Evolutionary conservation across 176 grass and related monocot genomes (phyloP).

Genomic region (Carex parvula): DNA sequence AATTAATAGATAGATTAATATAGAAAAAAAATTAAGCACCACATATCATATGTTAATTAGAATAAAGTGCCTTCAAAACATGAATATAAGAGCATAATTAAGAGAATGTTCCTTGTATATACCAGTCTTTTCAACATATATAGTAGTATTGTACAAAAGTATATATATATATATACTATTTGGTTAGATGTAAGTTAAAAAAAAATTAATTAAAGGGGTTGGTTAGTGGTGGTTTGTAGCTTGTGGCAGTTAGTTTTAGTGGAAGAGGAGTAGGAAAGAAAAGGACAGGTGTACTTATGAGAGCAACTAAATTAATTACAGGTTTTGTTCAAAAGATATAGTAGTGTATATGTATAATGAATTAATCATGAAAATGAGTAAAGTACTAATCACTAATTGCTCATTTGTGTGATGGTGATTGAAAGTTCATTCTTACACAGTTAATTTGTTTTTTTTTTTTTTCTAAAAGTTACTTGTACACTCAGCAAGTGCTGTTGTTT

Average conservation of each 20-base stretch:
- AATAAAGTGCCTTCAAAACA: too few species aligned
- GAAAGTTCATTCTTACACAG: background rate
- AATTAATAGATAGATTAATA: background rate
- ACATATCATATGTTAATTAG: background rate
- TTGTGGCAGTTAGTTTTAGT: conserved; percentile 29
- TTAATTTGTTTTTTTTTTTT: background rate
- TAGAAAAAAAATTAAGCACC: background rate
- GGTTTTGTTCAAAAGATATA: background rate
- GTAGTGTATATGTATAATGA: background rate
- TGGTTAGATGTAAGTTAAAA: conserved; percentile 12
- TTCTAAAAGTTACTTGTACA: background rate
- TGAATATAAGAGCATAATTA: background rate
- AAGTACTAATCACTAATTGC: background rate
- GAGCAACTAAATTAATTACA: background rate
- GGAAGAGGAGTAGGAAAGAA: conserved; percentile 6
- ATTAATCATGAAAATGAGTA: background rate
- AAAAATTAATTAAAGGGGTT: background rate
- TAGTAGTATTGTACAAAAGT: background rate
- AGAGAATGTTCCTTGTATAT: background rate
- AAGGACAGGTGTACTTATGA: conserved; percentile 13
- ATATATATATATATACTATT: background rate
- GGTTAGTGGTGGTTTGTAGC: conserved; percentile 19
- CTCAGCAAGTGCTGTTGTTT: background rate
- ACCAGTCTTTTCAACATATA: too few species aligned
- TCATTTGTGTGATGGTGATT: conserved; percentile 12